A percentile compares a stretch with the other conserved stretches of the same genome.
These are phyloP conservation scores for Podospora comata DNA, from an alignment of 495 filamentous ascomycete genomes.

Conservation along the genomic window DNA sequence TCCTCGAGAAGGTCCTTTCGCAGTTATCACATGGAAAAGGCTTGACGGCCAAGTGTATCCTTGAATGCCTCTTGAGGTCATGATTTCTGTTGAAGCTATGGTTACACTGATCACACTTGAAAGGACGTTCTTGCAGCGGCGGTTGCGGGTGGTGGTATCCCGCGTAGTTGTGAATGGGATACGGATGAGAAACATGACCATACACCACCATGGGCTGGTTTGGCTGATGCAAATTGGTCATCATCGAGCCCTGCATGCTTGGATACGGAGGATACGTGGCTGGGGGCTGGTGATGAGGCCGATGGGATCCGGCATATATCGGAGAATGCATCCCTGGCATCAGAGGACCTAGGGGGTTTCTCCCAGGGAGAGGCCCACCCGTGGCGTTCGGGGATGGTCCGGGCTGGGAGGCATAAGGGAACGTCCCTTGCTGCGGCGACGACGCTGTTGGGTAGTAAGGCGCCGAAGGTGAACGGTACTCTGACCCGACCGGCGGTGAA, in stretches of 20 bases:
- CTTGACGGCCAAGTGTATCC: slow-evolving; percentile 93
- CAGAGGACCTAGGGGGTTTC: slow-evolving; percentile 17
- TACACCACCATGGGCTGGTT: slow-evolving; percentile 61
- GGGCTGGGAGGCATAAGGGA: slow-evolving; percentile 51
- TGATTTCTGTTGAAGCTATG: slow-evolving; percentile 97
- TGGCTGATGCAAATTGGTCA: slow-evolving; percentile 75
- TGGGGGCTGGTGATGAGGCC: background rate
- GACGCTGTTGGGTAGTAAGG: slow-evolving; percentile 53
- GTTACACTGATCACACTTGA: slow-evolving; percentile 89
- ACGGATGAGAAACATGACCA: slow-evolving; percentile 28
- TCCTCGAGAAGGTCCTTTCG: slow-evolving; percentile 95
- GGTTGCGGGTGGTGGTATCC: slow-evolving; percentile 34
- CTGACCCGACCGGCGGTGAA: background rate
- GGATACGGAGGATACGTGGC: slow-evolving; percentile 16
- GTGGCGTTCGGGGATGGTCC: slow-evolving; percentile 24
- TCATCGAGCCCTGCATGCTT: slow-evolving; percentile 60
- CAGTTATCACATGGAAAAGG: slow-evolving; percentile 89
- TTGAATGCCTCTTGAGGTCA: slow-evolving; percentile 91
- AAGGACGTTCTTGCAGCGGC: slow-evolving; percentile 67
- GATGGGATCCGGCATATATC: background rate
- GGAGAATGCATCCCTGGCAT: slow-evolving; percentile 15
- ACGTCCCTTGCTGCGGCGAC: slow-evolving; percentile 59
- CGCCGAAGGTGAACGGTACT: background rate
- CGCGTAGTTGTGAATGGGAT: slow-evolving; percentile 22
- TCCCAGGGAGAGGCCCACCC: slow-evolving; percentile 18